Conservation (phyloP, 2,329 filamentous ascomycete genomes). For the Fusarium verticillioides region DNA sequence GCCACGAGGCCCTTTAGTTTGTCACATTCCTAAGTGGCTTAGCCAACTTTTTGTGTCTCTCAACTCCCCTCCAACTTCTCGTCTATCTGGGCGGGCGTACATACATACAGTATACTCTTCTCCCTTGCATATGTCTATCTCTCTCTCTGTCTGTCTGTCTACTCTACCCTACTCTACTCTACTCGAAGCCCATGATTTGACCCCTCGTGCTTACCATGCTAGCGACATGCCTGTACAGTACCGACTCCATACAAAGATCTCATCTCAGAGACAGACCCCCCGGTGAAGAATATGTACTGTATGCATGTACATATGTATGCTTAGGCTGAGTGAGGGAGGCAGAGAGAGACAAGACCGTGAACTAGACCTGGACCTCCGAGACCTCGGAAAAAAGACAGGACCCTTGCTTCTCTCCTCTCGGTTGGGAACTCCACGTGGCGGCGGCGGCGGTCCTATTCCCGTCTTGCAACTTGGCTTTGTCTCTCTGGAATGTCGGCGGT, state of each 20-base stretch:
- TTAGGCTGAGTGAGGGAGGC: background rate
- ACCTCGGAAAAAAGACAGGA: background rate
- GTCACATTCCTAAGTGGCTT: conserved; percentile 16
- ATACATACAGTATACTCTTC: too few species aligned
- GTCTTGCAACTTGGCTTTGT: background rate
- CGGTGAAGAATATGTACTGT: background rate
- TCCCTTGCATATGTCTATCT: conserved; percentile 12
- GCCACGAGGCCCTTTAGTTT: background rate
- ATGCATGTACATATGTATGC: background rate
- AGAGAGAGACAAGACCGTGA: conserved; percentile 5
- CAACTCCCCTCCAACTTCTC: conserved; percentile 1
- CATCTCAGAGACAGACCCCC: background rate
- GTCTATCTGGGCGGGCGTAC: background rate
- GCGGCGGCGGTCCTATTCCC: conserved; percentile 7
- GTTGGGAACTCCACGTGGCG: conserved; percentile 23
- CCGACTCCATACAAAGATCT: background rate
- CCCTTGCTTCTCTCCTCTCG: background rate
- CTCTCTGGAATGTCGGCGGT: conserved; percentile 21
- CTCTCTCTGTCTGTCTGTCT: too few species aligned
- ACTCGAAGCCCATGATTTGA: background rate
- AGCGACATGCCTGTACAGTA: background rate
- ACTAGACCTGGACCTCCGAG: background rate
- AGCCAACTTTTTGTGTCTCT: background rate
- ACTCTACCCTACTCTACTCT: background rate
- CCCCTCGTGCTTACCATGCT: conserved; percentile 16